A percentile compares a stretch with the other conserved stretches of the same genome.
phyloP scores from a whole-genome alignment of 768 basidiomycete genomes.

The Russula lepida region DNA sequence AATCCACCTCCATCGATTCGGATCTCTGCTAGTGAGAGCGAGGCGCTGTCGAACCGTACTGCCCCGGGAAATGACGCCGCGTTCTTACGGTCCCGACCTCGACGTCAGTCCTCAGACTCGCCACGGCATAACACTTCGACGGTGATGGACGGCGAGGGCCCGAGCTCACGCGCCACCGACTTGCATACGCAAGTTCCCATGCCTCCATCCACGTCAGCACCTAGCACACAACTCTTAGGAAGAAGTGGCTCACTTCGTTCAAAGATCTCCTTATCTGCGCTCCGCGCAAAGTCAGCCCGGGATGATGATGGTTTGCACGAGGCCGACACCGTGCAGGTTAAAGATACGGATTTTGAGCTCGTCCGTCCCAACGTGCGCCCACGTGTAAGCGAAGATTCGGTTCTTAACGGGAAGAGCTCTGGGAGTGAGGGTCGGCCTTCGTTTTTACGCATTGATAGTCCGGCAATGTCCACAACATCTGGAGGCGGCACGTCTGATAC shows the following conservation, averaged over 20 bases:
- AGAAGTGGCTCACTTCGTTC: constrained; percentile 37
- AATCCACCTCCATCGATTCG: background rate
- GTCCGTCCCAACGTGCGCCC: constrained; percentile 50
- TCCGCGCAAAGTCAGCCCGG: constrained; percentile 38
- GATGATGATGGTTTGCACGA: constrained; percentile 28
- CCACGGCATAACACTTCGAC: constrained; percentile 17
- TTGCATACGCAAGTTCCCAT: constrained; percentile 33
- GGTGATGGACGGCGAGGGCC: constrained; percentile 23
- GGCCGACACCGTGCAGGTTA: constrained; percentile 54
- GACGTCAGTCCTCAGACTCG: constrained; percentile 14
- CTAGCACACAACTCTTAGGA: constrained; percentile 26
- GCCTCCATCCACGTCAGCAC: constrained; percentile 31
- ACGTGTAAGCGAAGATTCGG: constrained; percentile 48
- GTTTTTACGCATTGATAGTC: constrained; percentile 27
- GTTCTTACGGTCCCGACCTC: background rate
- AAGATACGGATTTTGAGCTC: constrained; percentile 78
- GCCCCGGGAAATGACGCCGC: background rate
- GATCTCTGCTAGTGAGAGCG: constrained; percentile 2
- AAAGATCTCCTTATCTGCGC: constrained; percentile 62
- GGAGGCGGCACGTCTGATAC: constrained; percentile 17
- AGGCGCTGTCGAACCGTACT: background rate
- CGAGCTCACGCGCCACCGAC: constrained; percentile 32
- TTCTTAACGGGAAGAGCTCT: constrained; percentile 14
- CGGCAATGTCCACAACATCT: constrained; percentile 26
- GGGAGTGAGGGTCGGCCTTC: constrained; percentile 13